Percentiles rank a stretch among this genome's conserved stretches.
Conservation (phyloP, 2,329 filamentous ascomycete species). For the Neonectria faginata region DNA sequence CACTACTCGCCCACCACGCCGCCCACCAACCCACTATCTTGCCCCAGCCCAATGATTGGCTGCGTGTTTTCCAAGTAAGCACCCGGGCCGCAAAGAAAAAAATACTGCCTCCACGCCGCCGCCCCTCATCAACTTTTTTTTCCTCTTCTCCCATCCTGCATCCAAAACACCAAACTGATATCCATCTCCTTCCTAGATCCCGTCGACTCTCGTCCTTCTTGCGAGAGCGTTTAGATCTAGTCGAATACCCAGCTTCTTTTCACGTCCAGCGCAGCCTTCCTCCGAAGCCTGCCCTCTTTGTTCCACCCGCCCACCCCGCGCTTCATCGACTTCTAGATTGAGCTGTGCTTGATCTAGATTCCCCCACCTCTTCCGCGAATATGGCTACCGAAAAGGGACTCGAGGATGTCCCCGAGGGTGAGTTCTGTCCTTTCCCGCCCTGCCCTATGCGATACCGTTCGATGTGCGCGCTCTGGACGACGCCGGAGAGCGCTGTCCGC, state of each 20-base stretch:
- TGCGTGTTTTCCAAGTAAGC: slow-evolving; percentile 45
- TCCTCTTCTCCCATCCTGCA: slow-evolving; percentile 48
- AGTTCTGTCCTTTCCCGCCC: slow-evolving; percentile 56
- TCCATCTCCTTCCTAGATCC: slow-evolving; percentile 55
- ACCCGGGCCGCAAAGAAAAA: slow-evolving; percentile 50
- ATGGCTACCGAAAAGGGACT: slow-evolving; percentile 99
- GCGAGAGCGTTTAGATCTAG: slow-evolving; percentile 65
- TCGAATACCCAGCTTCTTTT: slow-evolving; percentile 48
- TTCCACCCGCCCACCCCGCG: slow-evolving; percentile 53
- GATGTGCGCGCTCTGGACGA: slow-evolving; percentile 22
- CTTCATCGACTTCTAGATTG: slow-evolving; percentile 71
- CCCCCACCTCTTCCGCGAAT: slow-evolving; percentile 77
- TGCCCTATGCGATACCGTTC: slow-evolving; percentile 15
- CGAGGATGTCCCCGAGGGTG: slow-evolving; percentile 96
- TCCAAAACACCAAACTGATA: slow-evolving; percentile 49
- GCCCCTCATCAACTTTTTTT: slow-evolving; percentile 57
- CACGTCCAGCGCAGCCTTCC: slow-evolving; percentile 50
- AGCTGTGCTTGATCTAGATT: slow-evolving; percentile 81
- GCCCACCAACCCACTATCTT: slow-evolving; percentile 15
- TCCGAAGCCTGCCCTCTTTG: slow-evolving; percentile 54
- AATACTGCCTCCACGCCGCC: slow-evolving; percentile 50
- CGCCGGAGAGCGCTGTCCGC: slow-evolving; percentile 5
- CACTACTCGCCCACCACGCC: slow-evolving; percentile 39
- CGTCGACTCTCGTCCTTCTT: slow-evolving; percentile 54
- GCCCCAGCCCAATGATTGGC: slow-evolving; percentile 41